Percentiles rank a stretch among this genome's conserved stretches.
These are phyloP conservation scores for Acmispon strigosus DNA, from an alignment of 306 rosid species.

Conservation along the genomic window DNA sequence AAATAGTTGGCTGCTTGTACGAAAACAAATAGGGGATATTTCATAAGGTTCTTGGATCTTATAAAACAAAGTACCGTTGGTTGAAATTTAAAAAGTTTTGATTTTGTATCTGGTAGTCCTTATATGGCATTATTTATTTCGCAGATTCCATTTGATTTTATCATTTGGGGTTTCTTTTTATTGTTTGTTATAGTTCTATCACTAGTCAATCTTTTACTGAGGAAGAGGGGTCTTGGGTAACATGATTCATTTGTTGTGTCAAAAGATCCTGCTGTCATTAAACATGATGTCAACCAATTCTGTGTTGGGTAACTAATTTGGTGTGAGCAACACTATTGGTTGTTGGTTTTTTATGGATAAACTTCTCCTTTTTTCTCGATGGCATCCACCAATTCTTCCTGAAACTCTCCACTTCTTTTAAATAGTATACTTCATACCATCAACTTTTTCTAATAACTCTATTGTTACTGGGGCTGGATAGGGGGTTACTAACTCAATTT, in stretches of 20 bases:
- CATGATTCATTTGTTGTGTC: conserved; percentile 3
- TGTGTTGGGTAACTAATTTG: conserved; percentile 3
- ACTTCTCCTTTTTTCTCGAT: not conserved
- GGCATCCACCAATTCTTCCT: not conserved
- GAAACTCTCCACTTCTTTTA: not conserved
- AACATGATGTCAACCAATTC: not conserved
- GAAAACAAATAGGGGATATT: not conserved
- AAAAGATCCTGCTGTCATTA: not conserved
- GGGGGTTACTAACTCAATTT: not conserved
- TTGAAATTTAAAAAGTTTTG: not conserved
- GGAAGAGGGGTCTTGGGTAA: not conserved
- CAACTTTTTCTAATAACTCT: too few relatives aligned
- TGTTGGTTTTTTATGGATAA: not conserved
- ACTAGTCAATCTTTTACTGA: not conserved
- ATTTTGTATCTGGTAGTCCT: not conserved
- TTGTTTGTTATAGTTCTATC: not conserved
- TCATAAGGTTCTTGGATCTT: not conserved
- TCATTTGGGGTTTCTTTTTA: not conserved
- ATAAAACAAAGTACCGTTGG: not conserved
- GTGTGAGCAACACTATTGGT: not conserved
- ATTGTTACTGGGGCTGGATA: not conserved
- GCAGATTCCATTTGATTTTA: not conserved
- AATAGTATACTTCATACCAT: not conserved
- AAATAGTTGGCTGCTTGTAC: conserved; percentile 9
- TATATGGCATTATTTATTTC: not conserved